Conservation (phyloP, 2,329 filamentous ascomycete species). For the Stagonosporopsis cucurbitacearum region DNA sequence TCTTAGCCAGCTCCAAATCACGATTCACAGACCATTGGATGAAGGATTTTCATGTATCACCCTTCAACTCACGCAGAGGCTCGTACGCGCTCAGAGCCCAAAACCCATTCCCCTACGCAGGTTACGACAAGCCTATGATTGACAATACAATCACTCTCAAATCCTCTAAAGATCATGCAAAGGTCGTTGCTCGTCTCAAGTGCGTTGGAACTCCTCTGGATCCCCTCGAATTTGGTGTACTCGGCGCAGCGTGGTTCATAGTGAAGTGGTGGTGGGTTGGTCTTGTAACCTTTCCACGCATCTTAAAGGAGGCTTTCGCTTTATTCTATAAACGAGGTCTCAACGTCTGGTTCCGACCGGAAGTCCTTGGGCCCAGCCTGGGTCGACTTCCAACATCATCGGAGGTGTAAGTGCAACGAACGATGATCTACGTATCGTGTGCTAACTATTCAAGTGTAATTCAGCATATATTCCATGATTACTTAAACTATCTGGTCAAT, state of each 20-base stretch:
- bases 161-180: constrained; percentile 66
- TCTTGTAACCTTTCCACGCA: constrained; percentile 69
- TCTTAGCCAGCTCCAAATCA: constrained; percentile 17
- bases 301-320: constrained; percentile 64
- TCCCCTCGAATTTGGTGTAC: constrained; percentile 53
- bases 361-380: constrained; percentile 64
- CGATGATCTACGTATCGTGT: neutral
- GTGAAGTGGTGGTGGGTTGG: constrained; percentile 71
- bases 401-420: constrained; percentile 51
- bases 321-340: constrained; percentile 65
- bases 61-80: constrained; percentile 68
- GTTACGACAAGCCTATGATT: constrained; percentile 50
- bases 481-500: constrained; percentile 57
- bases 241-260: constrained; percentile 58
- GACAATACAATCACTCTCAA: constrained; percentile 67
- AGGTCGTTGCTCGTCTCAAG: constrained; percentile 67
- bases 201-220: constrained; percentile 61
- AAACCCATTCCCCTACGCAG: constrained; percentile 51
- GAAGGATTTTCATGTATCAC: constrained; percentile 79
- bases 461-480: constrained; percentile 49
- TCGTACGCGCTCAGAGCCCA: constrained; percentile 56
- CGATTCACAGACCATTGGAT: constrained; percentile 62
- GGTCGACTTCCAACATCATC: constrained; percentile 59
- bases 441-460: constrained; percentile 36
- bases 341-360: constrained; percentile 70